Evolutionary conservation across 164 flowering plant genomes (phyloP).

Genomic region (Kalanchoe fedtschenkoi): DNA sequence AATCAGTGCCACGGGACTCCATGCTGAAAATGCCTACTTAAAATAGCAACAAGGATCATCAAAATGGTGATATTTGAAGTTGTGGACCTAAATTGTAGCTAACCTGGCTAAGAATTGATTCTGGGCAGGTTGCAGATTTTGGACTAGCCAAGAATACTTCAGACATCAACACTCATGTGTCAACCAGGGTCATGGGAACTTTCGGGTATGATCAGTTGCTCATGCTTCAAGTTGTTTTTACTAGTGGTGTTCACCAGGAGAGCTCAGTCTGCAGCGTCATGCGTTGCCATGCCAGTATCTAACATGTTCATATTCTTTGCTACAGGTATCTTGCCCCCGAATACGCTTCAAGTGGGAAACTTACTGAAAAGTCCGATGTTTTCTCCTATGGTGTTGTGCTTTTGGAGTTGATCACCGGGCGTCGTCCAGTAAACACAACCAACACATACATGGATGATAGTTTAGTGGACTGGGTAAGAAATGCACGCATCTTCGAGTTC

Average conservation of each 20-base stretch:
- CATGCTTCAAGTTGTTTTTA: neutral
- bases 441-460: slow-evolving; percentile 60
- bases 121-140: slow-evolving; percentile 92
- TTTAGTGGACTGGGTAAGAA: slow-evolving; percentile 87
- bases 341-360: slow-evolving; percentile 86
- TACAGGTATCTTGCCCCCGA: slow-evolving; percentile 92
- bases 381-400: slow-evolving; percentile 93
- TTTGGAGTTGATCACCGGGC: slow-evolving; percentile 84
- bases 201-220: slow-evolving; percentile 60
- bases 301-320: neutral
- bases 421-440: slow-evolving; percentile 54
- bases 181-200: slow-evolving; percentile 98
- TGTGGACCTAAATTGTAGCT: neutral
- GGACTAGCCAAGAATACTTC: slow-evolving; percentile 88
- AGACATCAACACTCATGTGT: slow-evolving; percentile 80
- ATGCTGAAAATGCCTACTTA: too few species aligned
- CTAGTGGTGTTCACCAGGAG: neutral
- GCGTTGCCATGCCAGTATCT: too few species aligned
- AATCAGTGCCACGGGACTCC: too few species aligned
- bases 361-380: slow-evolving; percentile 84
- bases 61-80: too few species aligned
- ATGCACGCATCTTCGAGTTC: neutral
- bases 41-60: too few species aligned
- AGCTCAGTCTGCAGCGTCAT: too few species aligned
- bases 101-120: slow-evolving; percentile 5